Base-by-base conservation (phyloP, 257 asterid genomes). In the Nicotiana tabacum region DNA sequence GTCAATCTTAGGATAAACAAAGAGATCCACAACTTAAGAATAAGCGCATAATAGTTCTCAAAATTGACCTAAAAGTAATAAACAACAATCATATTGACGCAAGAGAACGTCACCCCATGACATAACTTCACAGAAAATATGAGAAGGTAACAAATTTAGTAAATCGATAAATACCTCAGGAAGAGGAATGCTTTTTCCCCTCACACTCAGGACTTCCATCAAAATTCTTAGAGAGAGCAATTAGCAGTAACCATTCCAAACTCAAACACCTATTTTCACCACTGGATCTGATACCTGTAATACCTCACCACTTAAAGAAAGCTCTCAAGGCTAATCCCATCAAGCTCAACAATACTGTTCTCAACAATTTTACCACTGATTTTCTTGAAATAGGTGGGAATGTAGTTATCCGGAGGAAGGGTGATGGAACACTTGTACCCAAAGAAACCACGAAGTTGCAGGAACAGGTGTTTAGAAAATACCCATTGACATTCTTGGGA, bases 281-380 rank as follows among this genome's bases (percentile, higher is more conserved):
- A 84, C 77, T 92, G 62, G 97, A 89, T 88, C 88, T 87, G 80
- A 96, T 94, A 9, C 98, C 98, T 4, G 97, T 96, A 83, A 96
- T 91, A 0, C 98, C 98, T 98, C 98, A 96, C 97, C 95, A 94
- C 89, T 90, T 90, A 88, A 91, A 96, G 85, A 96, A 94, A 39
- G 98, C 98, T 93, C 92, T 87, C 0, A 94, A 24, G 98, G 70
- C 90, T 91, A 84, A 92, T 96, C 81, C 99, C 98, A 18, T 96
- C 82, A 30, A 96, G 87, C 87, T 94, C 98, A 39, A 93, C 94
- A 32, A 96, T 96, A n/a, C 92, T 94, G 82, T 91, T 94, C 33
- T 90, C 89, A 80, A 90, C 90, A n/a, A 96, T 92, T 84, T 92
- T 94, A 1, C 99, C 98, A 0, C 93, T 94, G 58, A 96, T 90